Evolutionary conservation across 805 yeast genomes (phyloP).

Genomic region (Wickerhamomyces tratensis): DNA sequence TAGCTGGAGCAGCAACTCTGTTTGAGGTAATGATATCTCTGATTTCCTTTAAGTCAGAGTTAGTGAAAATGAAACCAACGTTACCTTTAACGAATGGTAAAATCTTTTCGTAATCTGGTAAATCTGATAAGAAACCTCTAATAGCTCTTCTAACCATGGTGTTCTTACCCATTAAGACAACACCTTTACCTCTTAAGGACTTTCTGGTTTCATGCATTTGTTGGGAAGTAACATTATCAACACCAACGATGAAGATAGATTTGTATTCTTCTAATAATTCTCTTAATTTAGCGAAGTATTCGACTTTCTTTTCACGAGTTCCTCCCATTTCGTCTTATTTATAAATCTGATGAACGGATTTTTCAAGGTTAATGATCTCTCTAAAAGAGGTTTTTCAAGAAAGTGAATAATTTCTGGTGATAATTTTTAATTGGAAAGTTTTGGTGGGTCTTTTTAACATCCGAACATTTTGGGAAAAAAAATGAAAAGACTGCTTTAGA

Average conservation of each 20-base stretch:
- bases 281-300: constrained; percentile 93
- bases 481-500: no score
- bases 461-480: no score
- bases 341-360: constrained; percentile 63
- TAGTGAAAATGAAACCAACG: constrained; percentile 99
- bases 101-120: constrained; percentile 93
- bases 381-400: not conserved
- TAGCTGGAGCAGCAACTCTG: constrained; percentile 99
- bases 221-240: constrained; percentile 99
- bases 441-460: no score
- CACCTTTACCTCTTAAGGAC: constrained; percentile 90
- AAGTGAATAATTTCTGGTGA: no score
- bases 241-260: constrained; percentile 98
- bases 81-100: constrained; percentile 95
- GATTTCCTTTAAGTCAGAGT: constrained; percentile 83
- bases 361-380: constrained; percentile 52
- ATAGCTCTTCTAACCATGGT: constrained; percentile 99
- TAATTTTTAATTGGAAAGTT: no score
- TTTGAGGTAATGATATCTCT: constrained; percentile 82
- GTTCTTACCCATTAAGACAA: constrained; percentile 99
- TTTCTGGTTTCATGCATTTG: constrained; percentile 99
- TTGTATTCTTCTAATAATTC: constrained; percentile 93
- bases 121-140: constrained; percentile 88
- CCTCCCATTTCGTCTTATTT: constrained; percentile 98
- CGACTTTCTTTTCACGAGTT: constrained; percentile 93